These are phyloP conservation scores for Rhizopus sp. DNA, from an alignment of 371 early-diverging fungal species.

Conservation along the genomic window DNA sequence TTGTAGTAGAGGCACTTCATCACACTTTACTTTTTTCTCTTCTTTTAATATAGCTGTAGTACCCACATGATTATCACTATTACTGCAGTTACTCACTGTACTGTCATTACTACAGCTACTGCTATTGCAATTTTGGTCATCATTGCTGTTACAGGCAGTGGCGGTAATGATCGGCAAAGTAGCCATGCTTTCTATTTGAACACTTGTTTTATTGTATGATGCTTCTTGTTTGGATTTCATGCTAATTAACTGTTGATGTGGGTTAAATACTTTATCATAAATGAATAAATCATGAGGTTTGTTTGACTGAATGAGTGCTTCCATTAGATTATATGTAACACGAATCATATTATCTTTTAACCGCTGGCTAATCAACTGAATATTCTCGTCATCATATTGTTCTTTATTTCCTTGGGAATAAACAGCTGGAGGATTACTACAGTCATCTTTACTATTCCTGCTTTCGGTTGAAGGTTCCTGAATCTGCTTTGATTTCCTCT, in stretches of 20 bases:
- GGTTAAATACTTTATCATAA: slow-evolving; percentile 9
- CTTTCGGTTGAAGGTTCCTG: too few species aligned
- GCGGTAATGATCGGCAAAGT: not conserved
- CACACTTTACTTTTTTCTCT: too few species aligned
- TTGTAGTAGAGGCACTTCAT: not conserved
- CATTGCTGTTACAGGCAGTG: not conserved
- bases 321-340: slow-evolving; percentile 8
- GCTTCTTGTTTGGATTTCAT: not conserved
- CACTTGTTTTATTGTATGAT: not conserved
- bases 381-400: not conserved
- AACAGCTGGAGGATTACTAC: not conserved
- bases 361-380: slow-evolving; percentile 4
- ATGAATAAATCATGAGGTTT: slow-evolving; percentile 6
- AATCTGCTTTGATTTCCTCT: too few species aligned
- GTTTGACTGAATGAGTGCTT: slow-evolving; percentile 2
- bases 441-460: too few species aligned
- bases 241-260: not conserved
- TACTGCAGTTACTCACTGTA: not conserved
- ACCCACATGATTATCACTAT: not conserved
- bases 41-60: too few species aligned
- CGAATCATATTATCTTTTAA: slow-evolving; percentile 16
- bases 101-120: not conserved
- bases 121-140: not conserved
- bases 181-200: not conserved
- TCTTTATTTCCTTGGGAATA: not conserved